Percentiles rank a stretch among this genome's conserved stretches.
These are phyloP conservation scores for Botryotinia calthae DNA, from an alignment of 2,329 filamentous ascomycete species.

Conservation along the genomic window DNA sequence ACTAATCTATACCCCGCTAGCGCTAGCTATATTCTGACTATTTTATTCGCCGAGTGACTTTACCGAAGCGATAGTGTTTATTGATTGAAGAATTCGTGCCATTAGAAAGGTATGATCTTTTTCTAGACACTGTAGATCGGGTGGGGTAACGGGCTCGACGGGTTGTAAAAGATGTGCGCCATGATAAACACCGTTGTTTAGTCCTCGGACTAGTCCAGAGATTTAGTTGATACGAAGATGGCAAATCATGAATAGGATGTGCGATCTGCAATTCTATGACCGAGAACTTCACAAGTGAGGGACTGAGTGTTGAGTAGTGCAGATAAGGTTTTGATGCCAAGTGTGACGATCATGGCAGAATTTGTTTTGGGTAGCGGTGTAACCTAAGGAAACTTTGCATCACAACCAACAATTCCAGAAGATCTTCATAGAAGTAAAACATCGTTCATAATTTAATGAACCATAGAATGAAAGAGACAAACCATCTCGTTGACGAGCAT, in stretches of 20 bases:
- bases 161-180: neutral
- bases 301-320: neutral
- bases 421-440: neutral
- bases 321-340: conserved; percentile 7
- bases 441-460: neutral
- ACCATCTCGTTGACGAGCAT: neutral
- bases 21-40: neutral
- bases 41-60: neutral
- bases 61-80: neutral
- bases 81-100: neutral
- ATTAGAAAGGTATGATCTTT: neutral
- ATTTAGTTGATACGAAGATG: neutral
- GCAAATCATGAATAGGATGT: neutral
- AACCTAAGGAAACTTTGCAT: neutral
- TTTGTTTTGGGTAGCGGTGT: neutral
- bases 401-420: neutral
- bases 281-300: neutral
- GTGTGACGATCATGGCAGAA: neutral
- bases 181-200: neutral
- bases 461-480: neutral
- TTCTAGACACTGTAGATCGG: neutral
- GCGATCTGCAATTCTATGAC: neutral
- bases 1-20: neutral
- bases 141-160: neutral
- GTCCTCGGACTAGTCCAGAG: neutral